Percentiles rank a stretch among this genome's conserved stretches.
phyloP scores from a whole-genome alignment of 306 rosid genomes.

The Abrus precatorius region DNA sequence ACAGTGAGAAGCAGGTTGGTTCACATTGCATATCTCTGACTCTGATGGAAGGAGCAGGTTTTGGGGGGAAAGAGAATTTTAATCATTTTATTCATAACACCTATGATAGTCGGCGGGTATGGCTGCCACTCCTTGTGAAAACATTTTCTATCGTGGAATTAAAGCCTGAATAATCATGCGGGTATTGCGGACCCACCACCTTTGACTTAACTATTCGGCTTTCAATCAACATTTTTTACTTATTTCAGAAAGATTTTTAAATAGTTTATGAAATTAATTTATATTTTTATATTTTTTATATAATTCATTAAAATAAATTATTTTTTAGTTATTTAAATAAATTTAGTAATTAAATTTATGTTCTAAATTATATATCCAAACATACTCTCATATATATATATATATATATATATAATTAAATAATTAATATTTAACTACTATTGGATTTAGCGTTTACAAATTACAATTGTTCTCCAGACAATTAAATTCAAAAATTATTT shows the following conservation, averaged over 20 bases:
- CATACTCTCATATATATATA: no score
- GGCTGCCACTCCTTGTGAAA: slow-evolving; percentile 30
- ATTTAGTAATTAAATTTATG: no score
- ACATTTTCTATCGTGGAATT: slow-evolving; percentile 42
- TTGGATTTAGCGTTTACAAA: no score
- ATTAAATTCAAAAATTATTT: background rate
- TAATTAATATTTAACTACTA: background rate
- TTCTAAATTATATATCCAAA: no score
- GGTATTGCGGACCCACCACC: slow-evolving; percentile 41
- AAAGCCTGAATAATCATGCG: slow-evolving; percentile 41
- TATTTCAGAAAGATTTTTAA: no score
- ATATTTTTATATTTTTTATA: no score
- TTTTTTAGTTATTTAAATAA: no score
- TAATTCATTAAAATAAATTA: no score
- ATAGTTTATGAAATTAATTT: no score
- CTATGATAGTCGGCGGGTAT: slow-evolving; percentile 30
- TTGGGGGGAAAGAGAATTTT: slow-evolving; percentile 45
- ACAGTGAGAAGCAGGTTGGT: slow-evolving; percentile 55
- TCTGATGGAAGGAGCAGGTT: slow-evolving; percentile 25
- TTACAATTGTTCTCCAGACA: no score
- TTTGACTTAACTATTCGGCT: slow-evolving; percentile 41
- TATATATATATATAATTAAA: no score
- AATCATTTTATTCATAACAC: background rate
- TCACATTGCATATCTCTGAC: slow-evolving; percentile 37
- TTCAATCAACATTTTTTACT: background rate